Base-by-base conservation (phyloP, 2,329 filamentous ascomycete genomes). In the Trichoderma aggressivum region DNA sequence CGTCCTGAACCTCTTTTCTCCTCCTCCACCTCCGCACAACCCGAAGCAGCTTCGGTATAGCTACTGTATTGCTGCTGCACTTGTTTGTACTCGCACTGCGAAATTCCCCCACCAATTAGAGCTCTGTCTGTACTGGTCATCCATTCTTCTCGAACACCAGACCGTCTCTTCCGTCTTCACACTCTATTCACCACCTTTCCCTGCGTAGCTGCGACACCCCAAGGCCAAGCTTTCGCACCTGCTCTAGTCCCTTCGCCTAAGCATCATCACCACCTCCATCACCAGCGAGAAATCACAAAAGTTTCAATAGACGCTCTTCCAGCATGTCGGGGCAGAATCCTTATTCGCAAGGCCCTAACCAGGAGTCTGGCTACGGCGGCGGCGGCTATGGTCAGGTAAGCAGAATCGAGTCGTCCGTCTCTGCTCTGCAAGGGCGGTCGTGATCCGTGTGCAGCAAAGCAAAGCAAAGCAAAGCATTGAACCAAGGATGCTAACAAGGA, bases 281-380 rank as follows among this genome's bases (percentile, higher is more conserved):
- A 47, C 60, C 53, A 65, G 60, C 34, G 47, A 50, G n/a, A 39
- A 65, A 60, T 14, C 7, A 28, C 3, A 34, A 43, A 47, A 53
- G 18, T 10, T 18, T 21, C 39, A 26, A 14, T 58, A 70, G 58
- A 55, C 50, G 53, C 56, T 53, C 24, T 39, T 63, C 30, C 70
- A 68, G 32, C 34, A 79, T 75, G 76, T 76, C 74, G 18, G 73
- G 73, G 47, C 75, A 76, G 59, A 75, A 76, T 59, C 74, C 75
- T 28, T 74, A 77, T 60, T 60, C 74, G 16, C 74, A 74, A 32
- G 74, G 72, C 18, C 74, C 75, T 53, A 60, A 70, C 21, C 72
- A 76, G 58, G 74, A 75, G 58, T 56, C 72, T 11, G 72, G 64
- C 47, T 70, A 72, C 39, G 55, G 58, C 36, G 70, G 71, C n/a